Evolutionary conservation across 208 protist species (phyloP), one percentile per base, ranked within the genome.

Genomic region (Angomonas ambiguus): DNA sequence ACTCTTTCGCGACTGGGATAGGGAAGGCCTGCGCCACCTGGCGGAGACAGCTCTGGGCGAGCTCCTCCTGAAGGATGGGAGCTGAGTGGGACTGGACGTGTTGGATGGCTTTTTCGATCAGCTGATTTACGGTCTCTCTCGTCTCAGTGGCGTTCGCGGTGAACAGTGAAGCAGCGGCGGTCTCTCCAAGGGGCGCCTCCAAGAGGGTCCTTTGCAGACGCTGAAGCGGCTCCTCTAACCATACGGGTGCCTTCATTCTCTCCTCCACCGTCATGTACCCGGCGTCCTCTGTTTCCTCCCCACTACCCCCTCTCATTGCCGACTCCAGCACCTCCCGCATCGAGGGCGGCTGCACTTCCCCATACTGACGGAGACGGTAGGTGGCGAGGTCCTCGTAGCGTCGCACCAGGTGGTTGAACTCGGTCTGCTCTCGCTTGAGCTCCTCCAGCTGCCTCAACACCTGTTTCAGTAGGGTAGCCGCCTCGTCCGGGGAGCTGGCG

Each of bases 371-470:
- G 51, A 91, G 80, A 2, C 65, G 72, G 10, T 60, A 60, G 25
- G 72, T 67, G 28, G 77, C 76, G 13, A 72, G 32, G 0, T 63
- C 65, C 59, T 76, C 72, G 62, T 91, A 91, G 55, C 82, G 72
- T 10, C 71, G 69, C 28, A 91, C 48, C 31, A 79, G 34, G 42
- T 74, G 68, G 42, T 83, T 79, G 28, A 76, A 72, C 24, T 58
- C 27, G 30, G 69, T 65, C 66, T 75, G 77, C 27, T 83, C 76
- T 8, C 71, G 51, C 63, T 80, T 83, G 0, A 72, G 42, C 3
- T 51, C 55, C 27, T 92, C 86, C 18, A 85, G 64, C n/a, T 88
- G 77, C 42, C 82, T 80, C 20, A 87, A 55, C 8, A 87, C 55
- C 13, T 62, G 64, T 4, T 82, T 61, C 31, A 87, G 70, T 2